Base-by-base conservation (phyloP, 2,329 filamentous ascomycete genomes). In the Penicillium olsonii region DNA sequence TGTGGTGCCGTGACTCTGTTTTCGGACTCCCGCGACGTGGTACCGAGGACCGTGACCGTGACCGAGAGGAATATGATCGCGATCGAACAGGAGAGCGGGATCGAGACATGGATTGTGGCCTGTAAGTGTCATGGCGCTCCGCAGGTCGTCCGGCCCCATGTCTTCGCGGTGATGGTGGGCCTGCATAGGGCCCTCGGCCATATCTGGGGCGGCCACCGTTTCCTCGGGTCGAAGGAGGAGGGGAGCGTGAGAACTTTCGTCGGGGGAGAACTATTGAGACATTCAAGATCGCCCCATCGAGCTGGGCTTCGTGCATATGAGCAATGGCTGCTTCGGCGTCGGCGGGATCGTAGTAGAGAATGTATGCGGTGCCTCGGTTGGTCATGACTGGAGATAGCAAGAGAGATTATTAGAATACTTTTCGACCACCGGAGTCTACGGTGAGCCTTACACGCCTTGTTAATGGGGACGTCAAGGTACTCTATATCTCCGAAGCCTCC, bases 291-390 rank as follows among this genome's bases (percentile, higher is more conserved):
- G 86, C 84, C 43, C 91, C 91, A 69, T 96, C 92, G 22, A 96
- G 75, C 66, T 95, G 89, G n/a, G 89, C 90, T 74, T 99, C 94
- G 71, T 99, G 94, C 94, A 99, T 97, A 68, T 95, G 89, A 15
- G 92, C 84, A 61, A 96, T 95, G 22, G 94, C 94, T 12, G 84
- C 79, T 72, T 96, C 90, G 19, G 94, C 92, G 56, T 92, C 87
- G 42, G 82, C 78, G 56, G 91, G 83, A 57, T 87, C 80, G 45
- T 84, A 78, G 72, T 87, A 99, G 35, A 96, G 79, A 55, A 97
- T 91, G 69, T 96, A 97, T 26, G 92, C 94, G 22, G 90, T 95
- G 39, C 94, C 92, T 49, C 92, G 87, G 65, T 97, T 97, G 45
- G 85, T 91, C 69, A 88, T 87, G 77, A 88, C 90, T 94, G 63